These are phyloP conservation scores for Fusarium zealandicum DNA, from an alignment of 2,329 filamentous ascomycete genomes.

Conservation along the genomic window DNA sequence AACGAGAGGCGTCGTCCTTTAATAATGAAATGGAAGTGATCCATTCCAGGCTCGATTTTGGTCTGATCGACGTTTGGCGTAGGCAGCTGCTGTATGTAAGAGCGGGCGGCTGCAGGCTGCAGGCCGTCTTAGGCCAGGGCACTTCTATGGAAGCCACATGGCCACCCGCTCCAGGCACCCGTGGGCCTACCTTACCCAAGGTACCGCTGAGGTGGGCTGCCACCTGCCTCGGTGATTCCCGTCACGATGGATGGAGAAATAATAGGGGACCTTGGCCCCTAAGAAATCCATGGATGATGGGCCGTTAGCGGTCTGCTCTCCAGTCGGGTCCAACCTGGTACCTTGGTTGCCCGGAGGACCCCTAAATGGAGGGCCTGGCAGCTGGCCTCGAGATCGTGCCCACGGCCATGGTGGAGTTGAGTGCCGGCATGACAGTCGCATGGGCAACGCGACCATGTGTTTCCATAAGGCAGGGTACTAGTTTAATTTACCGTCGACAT, in stretches of 20 bases:
- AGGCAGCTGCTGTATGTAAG: slow-evolving; percentile 21
- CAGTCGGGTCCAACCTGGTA: too few species aligned
- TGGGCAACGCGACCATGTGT: slow-evolving; percentile 21
- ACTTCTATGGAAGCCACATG: slow-evolving; percentile 28
- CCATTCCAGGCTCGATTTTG: slow-evolving; percentile 17
- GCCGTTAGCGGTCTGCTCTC: slow-evolving; percentile 4
- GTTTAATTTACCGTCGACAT: slow-evolving; percentile 7
- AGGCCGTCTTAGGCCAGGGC: slow-evolving; percentile 20
- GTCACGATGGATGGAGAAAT: slow-evolving; percentile 1
- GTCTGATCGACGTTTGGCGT: not conserved
- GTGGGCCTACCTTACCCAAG: too few species aligned
- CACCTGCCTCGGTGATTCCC: not conserved
- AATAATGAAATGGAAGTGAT: slow-evolving; percentile 21
- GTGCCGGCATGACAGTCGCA: slow-evolving; percentile 27
- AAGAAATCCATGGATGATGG: not conserved
- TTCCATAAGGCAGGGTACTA: slow-evolving; percentile 23
- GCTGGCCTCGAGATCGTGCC: slow-evolving; percentile 19
- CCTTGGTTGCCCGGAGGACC: too few species aligned
- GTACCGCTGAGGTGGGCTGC: too few species aligned
- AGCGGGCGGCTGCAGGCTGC: slow-evolving; percentile 34
- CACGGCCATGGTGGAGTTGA: slow-evolving; percentile 21
- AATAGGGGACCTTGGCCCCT: slow-evolving; percentile 14
- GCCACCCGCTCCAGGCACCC: slow-evolving; percentile 28
- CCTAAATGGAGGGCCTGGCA: slow-evolving; percentile 9
- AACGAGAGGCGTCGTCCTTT: slow-evolving; percentile 19